phyloP scores from a whole-genome alignment of 495 filamentous ascomycete genomes.

The Elasticomyces elasticus region DNA sequence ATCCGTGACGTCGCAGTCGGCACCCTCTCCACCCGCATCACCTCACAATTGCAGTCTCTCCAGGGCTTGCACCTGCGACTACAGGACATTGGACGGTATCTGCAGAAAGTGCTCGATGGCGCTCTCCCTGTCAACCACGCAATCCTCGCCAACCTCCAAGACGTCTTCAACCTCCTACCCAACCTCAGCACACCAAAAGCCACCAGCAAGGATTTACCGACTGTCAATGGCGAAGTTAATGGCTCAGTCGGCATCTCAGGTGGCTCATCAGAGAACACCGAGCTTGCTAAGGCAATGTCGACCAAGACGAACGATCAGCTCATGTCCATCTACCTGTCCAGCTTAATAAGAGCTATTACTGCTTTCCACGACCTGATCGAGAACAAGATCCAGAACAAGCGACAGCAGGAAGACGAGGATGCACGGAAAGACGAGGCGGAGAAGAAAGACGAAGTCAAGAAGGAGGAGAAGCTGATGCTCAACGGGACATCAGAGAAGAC shows the following conservation, averaged over 20 bases:
- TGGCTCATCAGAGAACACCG: slow-evolving; percentile 57
- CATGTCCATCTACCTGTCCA: slow-evolving; percentile 94
- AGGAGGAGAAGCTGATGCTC: slow-evolving; percentile 41
- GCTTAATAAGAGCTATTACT: slow-evolving; percentile 92
- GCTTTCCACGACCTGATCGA: slow-evolving; percentile 99
- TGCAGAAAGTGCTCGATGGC: slow-evolving; percentile 88
- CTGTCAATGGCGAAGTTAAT: slow-evolving; percentile 27
- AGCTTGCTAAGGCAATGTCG: slow-evolving; percentile 89
- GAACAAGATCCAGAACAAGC: slow-evolving; percentile 98
- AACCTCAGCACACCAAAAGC: slow-evolving; percentile 80
- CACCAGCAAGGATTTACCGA: slow-evolving; percentile 34
- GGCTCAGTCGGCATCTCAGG: slow-evolving; percentile 35
- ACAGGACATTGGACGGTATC: slow-evolving; percentile 88
- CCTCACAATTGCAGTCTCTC: slow-evolving; percentile 91
- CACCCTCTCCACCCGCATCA: slow-evolving; percentile 95
- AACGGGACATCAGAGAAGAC: slow-evolving; percentile 42
- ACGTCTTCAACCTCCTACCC: slow-evolving; percentile 96
- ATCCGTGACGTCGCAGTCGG: slow-evolving; percentile 97
- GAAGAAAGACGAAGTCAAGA: slow-evolving; percentile 48
- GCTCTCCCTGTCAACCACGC: slow-evolving; percentile 94
- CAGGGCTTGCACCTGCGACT: slow-evolving; percentile 93
- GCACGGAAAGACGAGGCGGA: slow-evolving; percentile 61
- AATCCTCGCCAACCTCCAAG: slow-evolving; percentile 93
- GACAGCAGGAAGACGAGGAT: slow-evolving; percentile 92
- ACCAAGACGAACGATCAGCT: slow-evolving; percentile 98